These are phyloP conservation scores for Solanum chilense DNA, from an alignment of 257 asterid genomes.

Conservation along the genomic window DNA sequence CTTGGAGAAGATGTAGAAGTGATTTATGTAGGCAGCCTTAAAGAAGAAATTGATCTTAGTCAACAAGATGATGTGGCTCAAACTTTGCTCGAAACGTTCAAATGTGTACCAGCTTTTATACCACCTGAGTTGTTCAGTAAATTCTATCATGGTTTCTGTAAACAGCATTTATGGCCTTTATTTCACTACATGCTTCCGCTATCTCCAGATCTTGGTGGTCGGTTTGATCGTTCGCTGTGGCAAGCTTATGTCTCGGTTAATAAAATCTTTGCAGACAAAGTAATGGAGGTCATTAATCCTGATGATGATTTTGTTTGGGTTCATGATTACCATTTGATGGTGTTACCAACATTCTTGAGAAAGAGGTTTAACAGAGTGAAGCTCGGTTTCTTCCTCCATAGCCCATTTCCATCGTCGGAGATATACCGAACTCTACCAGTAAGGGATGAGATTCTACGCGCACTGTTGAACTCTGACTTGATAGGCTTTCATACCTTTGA, in stretches of 20 bases:
- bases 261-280: constrained; percentile 84
- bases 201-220: constrained; percentile 84
- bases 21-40: constrained; percentile 62
- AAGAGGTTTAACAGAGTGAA: constrained; percentile 77
- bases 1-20: constrained; percentile 78
- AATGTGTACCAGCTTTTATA: constrained; percentile 84
- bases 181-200: constrained; percentile 93
- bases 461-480: constrained; percentile 74
- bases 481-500: constrained; percentile 82
- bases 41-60: constrained; percentile 48
- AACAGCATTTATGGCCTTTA: constrained; percentile 80
- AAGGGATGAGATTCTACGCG: constrained; percentile 59
- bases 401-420: constrained; percentile 83
- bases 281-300: constrained; percentile 80
- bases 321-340: constrained; percentile 88
- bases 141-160: constrained; percentile 84
- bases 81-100: constrained; percentile 63
- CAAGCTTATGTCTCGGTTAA: constrained; percentile 84
- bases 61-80: constrained; percentile 81
- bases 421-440: constrained; percentile 79
- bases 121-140: constrained; percentile 63
- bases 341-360: constrained; percentile 67
- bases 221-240: constrained; percentile 77
- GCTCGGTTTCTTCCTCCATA: constrained; percentile 81
- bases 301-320: constrained; percentile 91